Conservation (phyloP, 176 grass and related monocot species). For the Bothriochloa decipiens region DNA sequence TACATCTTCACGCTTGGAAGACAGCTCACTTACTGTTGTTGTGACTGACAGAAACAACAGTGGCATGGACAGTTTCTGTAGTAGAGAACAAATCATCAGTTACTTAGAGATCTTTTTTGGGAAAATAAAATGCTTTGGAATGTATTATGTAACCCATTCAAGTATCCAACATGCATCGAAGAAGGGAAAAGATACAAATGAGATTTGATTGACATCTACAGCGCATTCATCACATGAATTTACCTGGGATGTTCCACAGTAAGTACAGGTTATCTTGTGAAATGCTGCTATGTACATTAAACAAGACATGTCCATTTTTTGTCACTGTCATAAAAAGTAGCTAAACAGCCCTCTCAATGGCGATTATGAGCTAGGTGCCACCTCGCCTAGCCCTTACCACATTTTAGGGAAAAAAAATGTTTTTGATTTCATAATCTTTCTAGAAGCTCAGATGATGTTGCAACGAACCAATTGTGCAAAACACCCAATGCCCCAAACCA, state of each 20-base stretch:
- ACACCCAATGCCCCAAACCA: conserved; percentile 17
- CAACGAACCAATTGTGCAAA: neutral
- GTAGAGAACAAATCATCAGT: conserved; percentile 37
- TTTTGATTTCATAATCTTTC: conserved; percentile 24
- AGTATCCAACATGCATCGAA: conserved; percentile 17
- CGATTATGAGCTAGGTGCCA: too few relatives aligned
- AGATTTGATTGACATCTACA: conserved; percentile 21
- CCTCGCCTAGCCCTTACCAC: neutral
- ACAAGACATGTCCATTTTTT: neutral
- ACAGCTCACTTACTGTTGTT: conserved; percentile 64
- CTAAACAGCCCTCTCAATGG: too few relatives aligned
- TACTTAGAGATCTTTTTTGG: neutral
- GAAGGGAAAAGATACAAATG: conserved; percentile 3
- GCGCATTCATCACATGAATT: conserved; percentile 19
- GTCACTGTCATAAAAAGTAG: neutral
- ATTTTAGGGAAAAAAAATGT: neutral
- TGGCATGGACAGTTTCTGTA: conserved; percentile 89
- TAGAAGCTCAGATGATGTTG: conserved; percentile 15
- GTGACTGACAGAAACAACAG: conserved; percentile 80
- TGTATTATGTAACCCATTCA: conserved; percentile 24
- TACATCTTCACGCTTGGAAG: conserved; percentile 55
- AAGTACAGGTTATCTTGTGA: too few relatives aligned
- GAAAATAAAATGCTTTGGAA: conserved; percentile 10
- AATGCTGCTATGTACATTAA: conserved; percentile 4
- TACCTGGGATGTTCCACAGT: too few relatives aligned